Evolutionary conservation across 2,329 filamentous ascomycete genomes (phyloP), one percentile per base, ranked within the genome.

Genomic region (Claviceps capensis): DNA sequence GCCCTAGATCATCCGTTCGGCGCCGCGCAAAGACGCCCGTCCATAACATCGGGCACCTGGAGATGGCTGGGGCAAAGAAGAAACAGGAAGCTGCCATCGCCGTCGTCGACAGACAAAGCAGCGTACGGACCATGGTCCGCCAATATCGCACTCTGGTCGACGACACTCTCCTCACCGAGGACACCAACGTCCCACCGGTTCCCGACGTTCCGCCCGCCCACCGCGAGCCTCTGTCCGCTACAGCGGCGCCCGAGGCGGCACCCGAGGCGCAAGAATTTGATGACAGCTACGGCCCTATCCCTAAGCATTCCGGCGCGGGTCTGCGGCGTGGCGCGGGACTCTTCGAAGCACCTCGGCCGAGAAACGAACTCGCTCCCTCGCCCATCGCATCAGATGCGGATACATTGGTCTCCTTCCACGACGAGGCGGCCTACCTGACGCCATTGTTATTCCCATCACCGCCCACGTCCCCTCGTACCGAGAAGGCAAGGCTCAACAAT

Each of bases 11-110:
- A 23, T 44, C 16, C 11, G 11, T 42, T 22, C 49, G 55, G 49
- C 60, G 72, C 34, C 71, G 72, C 49, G 72, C 74, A 41, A 78
- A 77, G 60, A 78, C 74, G 2, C 75, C 75, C 0, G 72, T 77
- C 22, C 68, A 68, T 43, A 64, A 65, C 9, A 73, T 78, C 52
- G 74, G 74, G 14, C 74, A 78, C 57, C 65, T 75, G 2, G 75
- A 78, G 53, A 63, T 54, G 43, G 58, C 63, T 6, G 53, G 58
- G 14, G 53, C 54, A 45, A 53, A 59, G 47, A 57, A 61, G 7
- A 40, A 46, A 34, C 45, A 49, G 47, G 55, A 58, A 4, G 58
- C 57, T 9, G 55, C 56, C 3, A 54, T 34, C 9, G 30, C 30
- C 9, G 30, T 34, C 40, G 9, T 61, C 3, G 62, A 62, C 37